Evolutionary conservation across 441 rosid genomes (phyloP).

Genomic region (Hypseocharis bilobata): DNA sequence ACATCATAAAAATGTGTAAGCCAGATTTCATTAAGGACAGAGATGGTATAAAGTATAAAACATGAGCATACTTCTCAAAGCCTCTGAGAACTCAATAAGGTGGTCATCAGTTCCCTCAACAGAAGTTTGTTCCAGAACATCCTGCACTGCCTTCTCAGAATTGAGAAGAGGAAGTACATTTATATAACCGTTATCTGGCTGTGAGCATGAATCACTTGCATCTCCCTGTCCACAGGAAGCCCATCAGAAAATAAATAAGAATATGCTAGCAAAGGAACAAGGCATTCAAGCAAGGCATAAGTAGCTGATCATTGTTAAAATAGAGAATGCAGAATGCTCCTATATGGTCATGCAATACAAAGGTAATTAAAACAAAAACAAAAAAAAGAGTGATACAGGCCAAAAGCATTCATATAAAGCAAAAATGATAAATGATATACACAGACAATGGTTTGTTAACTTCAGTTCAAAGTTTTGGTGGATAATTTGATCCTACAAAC

Average conservation of each 20-base stretch:
- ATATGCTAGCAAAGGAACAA: not conserved
- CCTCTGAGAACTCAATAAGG: conserved; percentile 87
- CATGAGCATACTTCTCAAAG: conserved; percentile 64
- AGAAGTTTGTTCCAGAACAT: conserved; percentile 71
- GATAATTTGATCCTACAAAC: too few species aligned
- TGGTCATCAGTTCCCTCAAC: conserved; percentile 69
- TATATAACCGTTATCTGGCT: conserved; percentile 38
- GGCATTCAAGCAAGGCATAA: not conserved
- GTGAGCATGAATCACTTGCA: conserved; percentile 31
- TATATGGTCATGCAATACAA: not conserved
- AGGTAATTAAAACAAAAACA: not conserved
- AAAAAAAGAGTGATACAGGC: not conserved
- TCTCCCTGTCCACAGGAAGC: conserved; percentile 51
- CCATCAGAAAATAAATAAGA: conserved; percentile 25
- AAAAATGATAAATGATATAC: too few species aligned
- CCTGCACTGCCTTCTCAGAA: conserved; percentile 83
- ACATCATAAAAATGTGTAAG: not conserved
- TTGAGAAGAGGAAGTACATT: conserved; percentile 42
- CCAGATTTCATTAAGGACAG: conserved; percentile 8
- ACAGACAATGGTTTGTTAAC: too few species aligned
- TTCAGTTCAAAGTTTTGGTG: too few species aligned
- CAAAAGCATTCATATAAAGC: conserved; percentile 6
- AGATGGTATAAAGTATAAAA: conserved; percentile 7
- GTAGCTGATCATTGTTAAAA: not conserved
- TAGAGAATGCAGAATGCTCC: not conserved